Percentiles rank a stretch among this genome's conserved stretches.
Conservation (phyloP, 2,329 filamentous ascomycete genomes). For the Scorias spongiosa region DNA sequence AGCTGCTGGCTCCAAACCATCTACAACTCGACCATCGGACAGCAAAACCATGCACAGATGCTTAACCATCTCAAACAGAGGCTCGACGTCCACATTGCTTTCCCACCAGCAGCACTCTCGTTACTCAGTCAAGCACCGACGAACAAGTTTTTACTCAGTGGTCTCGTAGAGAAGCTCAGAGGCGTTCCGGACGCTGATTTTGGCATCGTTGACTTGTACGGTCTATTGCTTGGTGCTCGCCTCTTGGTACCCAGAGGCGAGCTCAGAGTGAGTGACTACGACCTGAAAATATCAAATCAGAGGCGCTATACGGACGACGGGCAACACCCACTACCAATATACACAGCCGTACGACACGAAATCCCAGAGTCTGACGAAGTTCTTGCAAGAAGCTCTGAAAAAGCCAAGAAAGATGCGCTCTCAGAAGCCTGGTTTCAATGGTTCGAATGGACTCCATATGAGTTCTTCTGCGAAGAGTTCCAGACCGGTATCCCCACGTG, state of each 20-base stretch:
- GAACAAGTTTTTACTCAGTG: constrained; percentile 77
- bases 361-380: constrained; percentile 47
- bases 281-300: constrained; percentile 88
- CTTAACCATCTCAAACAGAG: constrained; percentile 77
- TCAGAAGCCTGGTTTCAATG: constrained; percentile 79
- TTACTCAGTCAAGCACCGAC: constrained; percentile 78
- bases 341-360: constrained; percentile 88
- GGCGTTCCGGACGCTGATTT: constrained; percentile 68
- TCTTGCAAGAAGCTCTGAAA: constrained; percentile 6
- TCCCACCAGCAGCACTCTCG: constrained; percentile 69
- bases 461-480: constrained; percentile 90
- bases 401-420: constrained; percentile 25
- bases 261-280: constrained; percentile 55
- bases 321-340: constrained; percentile 77
- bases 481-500: constrained; percentile 86
- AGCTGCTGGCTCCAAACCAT: constrained; percentile 90
- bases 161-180: constrained; percentile 80
- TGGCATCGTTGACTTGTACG: constrained; percentile 87
- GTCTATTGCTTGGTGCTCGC: constrained; percentile 67
- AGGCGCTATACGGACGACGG: constrained; percentile 60
- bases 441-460: constrained; percentile 91
- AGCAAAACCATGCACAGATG: constrained; percentile 50
- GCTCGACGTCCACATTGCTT: constrained; percentile 78
- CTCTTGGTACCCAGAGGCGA: constrained; percentile 78
- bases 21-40: constrained; percentile 66